phyloP scores from a whole-genome alignment of 75 land plant species.

The Ceratopteris richardii region DNA sequence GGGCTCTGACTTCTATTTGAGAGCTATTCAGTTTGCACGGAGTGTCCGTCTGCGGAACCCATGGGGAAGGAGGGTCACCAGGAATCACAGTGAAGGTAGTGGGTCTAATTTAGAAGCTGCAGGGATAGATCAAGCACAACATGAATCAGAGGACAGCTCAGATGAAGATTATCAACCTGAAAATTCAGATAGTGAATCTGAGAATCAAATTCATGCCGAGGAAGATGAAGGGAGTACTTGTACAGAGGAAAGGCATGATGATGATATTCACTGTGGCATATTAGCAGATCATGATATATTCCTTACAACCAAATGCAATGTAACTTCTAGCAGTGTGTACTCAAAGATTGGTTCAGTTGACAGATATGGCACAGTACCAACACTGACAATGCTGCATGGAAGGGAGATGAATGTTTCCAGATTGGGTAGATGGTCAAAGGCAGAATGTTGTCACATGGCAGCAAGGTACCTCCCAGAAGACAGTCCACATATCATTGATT shows the following conservation, averaged over 20 bases:
- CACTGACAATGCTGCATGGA: conserved; percentile 55
- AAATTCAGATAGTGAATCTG: background rate
- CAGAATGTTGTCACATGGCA: conserved; percentile 62
- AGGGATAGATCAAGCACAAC: background rate
- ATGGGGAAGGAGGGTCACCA: too few species aligned
- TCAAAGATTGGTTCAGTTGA: conserved; percentile 3
- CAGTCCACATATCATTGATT: conserved; percentile 57
- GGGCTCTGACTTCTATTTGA: background rate
- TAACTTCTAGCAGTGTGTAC: background rate
- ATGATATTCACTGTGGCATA: background rate
- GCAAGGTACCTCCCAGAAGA: conserved; percentile 60
- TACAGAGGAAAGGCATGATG: background rate
- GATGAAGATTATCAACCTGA: background rate
- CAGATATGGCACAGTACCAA: conserved; percentile 26
- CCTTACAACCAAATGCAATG: too few species aligned
- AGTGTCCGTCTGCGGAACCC: background rate
- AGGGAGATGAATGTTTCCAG: conserved; percentile 54
- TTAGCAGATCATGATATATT: too few species aligned
- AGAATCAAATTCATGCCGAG: too few species aligned
- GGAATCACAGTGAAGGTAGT: too few species aligned
- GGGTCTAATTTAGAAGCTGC: background rate
- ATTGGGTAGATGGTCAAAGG: conserved; percentile 50
- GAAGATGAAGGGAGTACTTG: background rate
- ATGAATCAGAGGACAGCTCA: background rate
- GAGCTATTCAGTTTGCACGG: background rate